phyloP scores from a whole-genome alignment of 2,329 filamentous ascomycete species.

The Drechslerella coelobrocha region DNA sequence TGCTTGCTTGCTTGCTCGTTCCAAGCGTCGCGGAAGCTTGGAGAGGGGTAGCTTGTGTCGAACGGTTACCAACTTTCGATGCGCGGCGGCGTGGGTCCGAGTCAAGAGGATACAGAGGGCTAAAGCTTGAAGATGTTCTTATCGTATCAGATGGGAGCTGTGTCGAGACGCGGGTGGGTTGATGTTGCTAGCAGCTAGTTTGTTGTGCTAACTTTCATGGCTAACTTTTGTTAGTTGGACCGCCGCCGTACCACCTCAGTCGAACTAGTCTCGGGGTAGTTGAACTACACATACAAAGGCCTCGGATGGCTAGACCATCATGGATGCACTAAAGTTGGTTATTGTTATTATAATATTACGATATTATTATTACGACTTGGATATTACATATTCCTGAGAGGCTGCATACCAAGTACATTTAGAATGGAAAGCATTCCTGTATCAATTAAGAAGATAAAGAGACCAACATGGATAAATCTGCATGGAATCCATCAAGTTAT shows the following conservation, averaged over 20 bases:
- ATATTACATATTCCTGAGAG: too few relatives aligned
- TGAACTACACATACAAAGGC: too few relatives aligned
- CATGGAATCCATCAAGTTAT: not conserved
- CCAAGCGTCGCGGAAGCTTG: not conserved
- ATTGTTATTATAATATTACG: too few relatives aligned
- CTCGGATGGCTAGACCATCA: too few relatives aligned
- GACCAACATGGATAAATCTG: not conserved
- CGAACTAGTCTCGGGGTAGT: too few relatives aligned
- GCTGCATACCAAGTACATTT: not conserved
- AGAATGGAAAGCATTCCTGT: not conserved
- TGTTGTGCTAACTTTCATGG: conserved; percentile 1
- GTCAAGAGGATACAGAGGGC: not conserved
- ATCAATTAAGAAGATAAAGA: not conserved
- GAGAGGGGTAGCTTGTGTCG: conserved; percentile 1
- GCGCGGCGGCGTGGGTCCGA: not conserved
- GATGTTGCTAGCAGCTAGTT: conserved; percentile 36
- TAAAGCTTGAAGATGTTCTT: not conserved
- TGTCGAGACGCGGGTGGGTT: conserved; percentile 14
- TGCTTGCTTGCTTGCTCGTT: conserved; percentile 1
- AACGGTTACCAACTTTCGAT: not conserved
- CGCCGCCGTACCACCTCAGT: too few relatives aligned
- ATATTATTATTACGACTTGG: too few relatives aligned
- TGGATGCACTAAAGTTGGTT: too few relatives aligned
- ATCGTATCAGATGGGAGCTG: not conserved
- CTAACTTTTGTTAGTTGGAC: not conserved